Conservation (phyloP, 768 basidiomycete species). For the Rhizopogon salebrosus region DNA sequence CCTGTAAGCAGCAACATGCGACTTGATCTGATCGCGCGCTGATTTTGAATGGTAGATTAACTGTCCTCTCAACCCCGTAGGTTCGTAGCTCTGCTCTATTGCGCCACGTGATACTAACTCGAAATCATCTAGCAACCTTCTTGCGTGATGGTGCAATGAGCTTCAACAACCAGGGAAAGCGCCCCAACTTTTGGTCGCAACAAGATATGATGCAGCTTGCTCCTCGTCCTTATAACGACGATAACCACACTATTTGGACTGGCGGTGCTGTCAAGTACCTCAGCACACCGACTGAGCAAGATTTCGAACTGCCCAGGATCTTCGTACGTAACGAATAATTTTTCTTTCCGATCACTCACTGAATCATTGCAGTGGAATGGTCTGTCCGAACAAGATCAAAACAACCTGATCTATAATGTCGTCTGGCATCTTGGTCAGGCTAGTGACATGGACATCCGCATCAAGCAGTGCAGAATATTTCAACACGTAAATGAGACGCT, state of each 20-base stretch:
- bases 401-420: conserved; percentile 32
- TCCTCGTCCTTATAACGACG: conserved; percentile 30
- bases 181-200: conserved; percentile 35
- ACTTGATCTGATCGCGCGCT: not conserved
- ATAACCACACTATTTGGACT: conserved; percentile 36
- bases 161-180: conserved; percentile 32
- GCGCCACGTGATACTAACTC: not conserved
- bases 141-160: conserved; percentile 35
- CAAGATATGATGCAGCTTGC: conserved; percentile 28
- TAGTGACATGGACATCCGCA: conserved; percentile 21
- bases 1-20: conserved; percentile 16
- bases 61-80: conserved; percentile 32
- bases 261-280: conserved; percentile 36
- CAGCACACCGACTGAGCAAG: conserved; percentile 29
- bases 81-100: conserved; percentile 14
- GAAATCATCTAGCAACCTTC: conserved; percentile 27
- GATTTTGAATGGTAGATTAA: conserved; percentile 21
- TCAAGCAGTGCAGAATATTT: conserved; percentile 30
- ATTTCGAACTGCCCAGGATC: conserved; percentile 34
- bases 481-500: conserved; percentile 31
- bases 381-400: conserved; percentile 30
- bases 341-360: not conserved
- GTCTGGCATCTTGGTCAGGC: conserved; percentile 34
- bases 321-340: conserved; percentile 16
- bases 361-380: conserved; percentile 21